Evolutionary conservation across 176 grass and related monocot species (phyloP), one percentile per base, ranked within the genome.

Genomic region (Eleusine coracana): DNA sequence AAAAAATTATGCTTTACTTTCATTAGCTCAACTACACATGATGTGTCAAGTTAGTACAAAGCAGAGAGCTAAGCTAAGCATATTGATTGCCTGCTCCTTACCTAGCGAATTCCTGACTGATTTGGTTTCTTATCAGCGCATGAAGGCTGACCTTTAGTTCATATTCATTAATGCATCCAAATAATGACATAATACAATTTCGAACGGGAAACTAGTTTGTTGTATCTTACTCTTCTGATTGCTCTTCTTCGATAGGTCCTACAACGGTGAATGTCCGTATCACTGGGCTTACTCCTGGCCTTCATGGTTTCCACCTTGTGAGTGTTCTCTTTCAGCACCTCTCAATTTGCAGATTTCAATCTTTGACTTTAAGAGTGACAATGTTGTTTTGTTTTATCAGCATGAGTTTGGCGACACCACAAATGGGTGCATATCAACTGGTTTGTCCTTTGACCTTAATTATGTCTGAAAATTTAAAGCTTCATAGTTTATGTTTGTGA

Each of bases 361-460:
- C 40, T 29, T 14, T 28, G 7, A 23, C 10, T 13, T 63, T n/a
- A 16, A 41, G 18, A 79, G 48, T 75, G 36, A 83, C 36, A 50
- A 1, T 3, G 3, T 74, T 70, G 39, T 80, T 80, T 68, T 16
- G 0, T 87, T 46, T 66, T 82, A 89, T 73, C 90, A 97, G 95
- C 95, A 94, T 66, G 81, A 97, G 74, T 94, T 87, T 44, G 95
- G 95, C 7, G 95, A 94, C 49, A 97, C 92, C 31, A 97, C 90
- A 14, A 97, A 97, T 84, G 95, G 95, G 16, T 97, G 95, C 90
- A 97, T 98, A 86, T 98, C 95, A 29, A 95, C 90, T 80, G 92
- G 95, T 95, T 27, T n/a, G 69, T 51, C 56, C 56, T 83, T 17
- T 10, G 48, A 48, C 28, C 77, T 76, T 9, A 64, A 18, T 36